phyloP scores from a whole-genome alignment of 2,329 filamentous ascomycete species.

The Magnaporthiopsis incrustans region DNA sequence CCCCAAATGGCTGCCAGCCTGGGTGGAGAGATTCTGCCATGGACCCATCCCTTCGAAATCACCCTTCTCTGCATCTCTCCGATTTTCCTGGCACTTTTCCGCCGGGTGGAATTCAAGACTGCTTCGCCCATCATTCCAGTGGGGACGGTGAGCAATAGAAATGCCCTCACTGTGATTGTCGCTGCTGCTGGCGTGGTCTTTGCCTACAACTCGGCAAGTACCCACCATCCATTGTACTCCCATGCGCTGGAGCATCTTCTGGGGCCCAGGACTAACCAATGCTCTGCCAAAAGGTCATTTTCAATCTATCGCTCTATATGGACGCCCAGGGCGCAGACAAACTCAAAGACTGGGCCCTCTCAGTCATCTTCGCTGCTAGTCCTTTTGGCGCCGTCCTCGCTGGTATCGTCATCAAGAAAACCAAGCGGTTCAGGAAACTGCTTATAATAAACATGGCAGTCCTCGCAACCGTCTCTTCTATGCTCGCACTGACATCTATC shows the following conservation, averaged over 20 bases:
- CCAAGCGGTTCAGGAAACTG: not conserved
- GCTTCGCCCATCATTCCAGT: not conserved
- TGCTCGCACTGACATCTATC: not conserved
- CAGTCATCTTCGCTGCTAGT: not conserved
- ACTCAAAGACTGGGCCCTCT: not conserved
- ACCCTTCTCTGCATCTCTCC: not conserved
- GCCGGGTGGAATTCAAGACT: not conserved
- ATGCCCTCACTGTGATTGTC: not conserved
- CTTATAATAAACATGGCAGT: not conserved
- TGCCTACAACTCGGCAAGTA: not conserved
- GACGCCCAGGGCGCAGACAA: not conserved
- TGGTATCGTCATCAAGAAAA: not conserved
- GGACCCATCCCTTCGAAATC: not conserved
- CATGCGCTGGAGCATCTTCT: not conserved
- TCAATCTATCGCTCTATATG: slow-evolving; percentile 3
- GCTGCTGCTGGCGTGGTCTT: not conserved
- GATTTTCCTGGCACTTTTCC: not conserved
- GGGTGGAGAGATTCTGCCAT: not conserved
- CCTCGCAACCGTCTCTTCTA: not conserved
- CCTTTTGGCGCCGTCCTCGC: not conserved
- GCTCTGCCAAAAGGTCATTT: not conserved
- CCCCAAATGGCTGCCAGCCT: slow-evolving; percentile 1
- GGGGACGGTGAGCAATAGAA: not conserved
- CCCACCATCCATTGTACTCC: not conserved
- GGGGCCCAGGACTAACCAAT: not conserved